These are phyloP conservation scores for Lippia alba DNA, from an alignment of 305 asterid genomes.

Conservation along the genomic window DNA sequence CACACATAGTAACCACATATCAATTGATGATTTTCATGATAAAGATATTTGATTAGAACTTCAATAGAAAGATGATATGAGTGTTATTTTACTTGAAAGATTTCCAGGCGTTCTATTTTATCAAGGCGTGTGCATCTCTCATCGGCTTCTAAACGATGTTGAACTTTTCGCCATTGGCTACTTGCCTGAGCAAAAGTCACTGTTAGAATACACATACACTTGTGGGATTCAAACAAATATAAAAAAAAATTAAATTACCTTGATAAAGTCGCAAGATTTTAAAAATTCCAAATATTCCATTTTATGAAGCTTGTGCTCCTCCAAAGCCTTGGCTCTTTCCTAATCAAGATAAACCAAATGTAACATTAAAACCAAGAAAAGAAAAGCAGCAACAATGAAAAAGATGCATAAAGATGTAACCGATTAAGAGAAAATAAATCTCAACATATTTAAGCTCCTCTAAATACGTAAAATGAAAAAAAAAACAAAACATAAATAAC, in stretches of 20 bases:
- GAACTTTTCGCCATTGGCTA: conserved; percentile 98
- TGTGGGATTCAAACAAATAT: conserved; percentile 33
- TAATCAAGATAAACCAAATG: conserved; percentile 43
- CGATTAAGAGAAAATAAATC: too few relatives aligned
- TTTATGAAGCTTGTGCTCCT: conserved; percentile 74
- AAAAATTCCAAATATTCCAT: conserved; percentile 76
- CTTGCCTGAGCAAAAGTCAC: conserved; percentile 58
- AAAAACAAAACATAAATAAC: background rate
- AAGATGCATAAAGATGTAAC: too few relatives aligned
- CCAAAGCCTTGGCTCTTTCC: conserved; percentile 89
- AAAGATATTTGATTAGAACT: conserved; percentile 8
- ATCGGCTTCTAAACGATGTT: conserved; percentile 87
- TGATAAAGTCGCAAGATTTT: conserved; percentile 88
- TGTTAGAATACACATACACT: conserved; percentile 14
- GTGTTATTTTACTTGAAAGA: conserved; percentile 88
- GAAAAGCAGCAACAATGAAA: background rate
- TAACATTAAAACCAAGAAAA: background rate
- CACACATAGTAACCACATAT: conserved; percentile 36
- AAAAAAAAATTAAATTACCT: conserved; percentile 49
- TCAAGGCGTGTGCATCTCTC: conserved; percentile 94
- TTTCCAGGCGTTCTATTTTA: conserved; percentile 86
- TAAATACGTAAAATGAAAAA: conserved; percentile 5
- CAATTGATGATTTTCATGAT: conserved; percentile 17
- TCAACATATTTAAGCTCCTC: background rate
- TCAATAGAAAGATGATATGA: conserved; percentile 19